Conservation (phyloP, 2,329 filamentous ascomycete genomes). For the Juglanconis sp. region DNA sequence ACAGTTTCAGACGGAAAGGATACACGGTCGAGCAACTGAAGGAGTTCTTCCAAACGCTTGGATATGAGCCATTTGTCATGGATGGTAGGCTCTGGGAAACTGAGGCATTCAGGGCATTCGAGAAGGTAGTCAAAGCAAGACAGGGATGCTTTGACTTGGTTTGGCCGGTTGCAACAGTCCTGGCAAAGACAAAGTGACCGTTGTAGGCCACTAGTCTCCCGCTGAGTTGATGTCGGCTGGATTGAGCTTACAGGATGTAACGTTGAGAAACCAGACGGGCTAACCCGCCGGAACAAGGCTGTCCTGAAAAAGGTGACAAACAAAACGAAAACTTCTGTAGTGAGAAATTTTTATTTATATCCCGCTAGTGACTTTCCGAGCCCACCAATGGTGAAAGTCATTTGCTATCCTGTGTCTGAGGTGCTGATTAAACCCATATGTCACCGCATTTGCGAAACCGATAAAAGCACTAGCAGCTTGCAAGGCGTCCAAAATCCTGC, state of each 20-base stretch:
- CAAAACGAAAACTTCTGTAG: neutral
- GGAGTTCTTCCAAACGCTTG: constrained; percentile 9
- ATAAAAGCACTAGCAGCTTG: constrained; percentile 35
- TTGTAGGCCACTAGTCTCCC: neutral
- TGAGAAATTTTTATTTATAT: neutral
- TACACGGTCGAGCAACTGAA: constrained; percentile 6
- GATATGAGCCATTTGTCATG: constrained; percentile 9
- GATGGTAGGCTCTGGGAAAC: constrained; percentile 3
- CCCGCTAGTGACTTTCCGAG: neutral
- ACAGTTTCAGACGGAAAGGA: neutral
- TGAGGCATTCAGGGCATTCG: neutral
- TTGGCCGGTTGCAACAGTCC: constrained; percentile 1
- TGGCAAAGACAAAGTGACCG: neutral
- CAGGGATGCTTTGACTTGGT: neutral
- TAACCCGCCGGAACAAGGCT: no score
- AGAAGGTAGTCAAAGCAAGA: neutral
- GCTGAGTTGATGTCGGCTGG: neutral
- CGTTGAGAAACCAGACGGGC: no score
- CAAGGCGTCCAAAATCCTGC: constrained; percentile 20
- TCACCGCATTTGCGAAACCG: constrained; percentile 35
- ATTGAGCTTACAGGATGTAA: neutral
- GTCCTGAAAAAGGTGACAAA: no score
- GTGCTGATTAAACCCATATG: constrained; percentile 29
- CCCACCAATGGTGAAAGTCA: neutral
- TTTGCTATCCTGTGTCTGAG: neutral